These are phyloP conservation scores for Pichia californica DNA, from an alignment of 805 yeast genomes.

Conservation along the genomic window DNA sequence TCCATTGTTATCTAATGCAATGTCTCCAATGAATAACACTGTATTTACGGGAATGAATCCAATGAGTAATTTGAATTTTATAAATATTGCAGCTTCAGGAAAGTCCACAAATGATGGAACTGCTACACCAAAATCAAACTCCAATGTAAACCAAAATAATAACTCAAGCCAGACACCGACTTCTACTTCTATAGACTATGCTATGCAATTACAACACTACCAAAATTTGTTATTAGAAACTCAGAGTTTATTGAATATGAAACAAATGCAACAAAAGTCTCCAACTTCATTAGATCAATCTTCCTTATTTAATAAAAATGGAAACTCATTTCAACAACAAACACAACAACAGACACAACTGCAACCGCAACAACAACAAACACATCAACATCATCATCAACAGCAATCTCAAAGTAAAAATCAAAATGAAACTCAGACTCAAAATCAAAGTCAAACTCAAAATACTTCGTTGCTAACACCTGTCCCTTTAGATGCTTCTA, in stretches of 20 bases:
- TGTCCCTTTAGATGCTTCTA: neutral
- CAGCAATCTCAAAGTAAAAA: neutral
- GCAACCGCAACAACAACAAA: conserved; percentile 3
- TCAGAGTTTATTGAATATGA: conserved; percentile 18
- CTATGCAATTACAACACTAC: conserved; percentile 29
- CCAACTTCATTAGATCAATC: neutral
- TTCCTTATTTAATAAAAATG: neutral
- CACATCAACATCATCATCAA: neutral
- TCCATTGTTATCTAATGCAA: conserved; percentile 13
- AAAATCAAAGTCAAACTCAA: neutral
- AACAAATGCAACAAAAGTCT: conserved; percentile 11
- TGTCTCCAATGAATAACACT: conserved; percentile 23
- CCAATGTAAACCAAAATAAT: neutral
- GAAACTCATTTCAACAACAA: neutral
- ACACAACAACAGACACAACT: conserved; percentile 1
- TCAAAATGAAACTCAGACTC: neutral
- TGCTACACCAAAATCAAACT: neutral
- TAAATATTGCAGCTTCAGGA: neutral
- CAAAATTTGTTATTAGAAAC: conserved; percentile 28
- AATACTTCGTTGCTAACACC: conserved; percentile 1
- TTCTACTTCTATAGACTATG: conserved; percentile 27
- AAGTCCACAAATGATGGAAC: neutral
- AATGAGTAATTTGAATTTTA: neutral
- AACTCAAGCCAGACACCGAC: conserved; percentile 3
- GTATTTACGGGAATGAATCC: neutral